These are phyloP conservation scores for Podospora appendiculata DNA, from an alignment of 495 filamentous ascomycete genomes.

Conservation along the genomic window DNA sequence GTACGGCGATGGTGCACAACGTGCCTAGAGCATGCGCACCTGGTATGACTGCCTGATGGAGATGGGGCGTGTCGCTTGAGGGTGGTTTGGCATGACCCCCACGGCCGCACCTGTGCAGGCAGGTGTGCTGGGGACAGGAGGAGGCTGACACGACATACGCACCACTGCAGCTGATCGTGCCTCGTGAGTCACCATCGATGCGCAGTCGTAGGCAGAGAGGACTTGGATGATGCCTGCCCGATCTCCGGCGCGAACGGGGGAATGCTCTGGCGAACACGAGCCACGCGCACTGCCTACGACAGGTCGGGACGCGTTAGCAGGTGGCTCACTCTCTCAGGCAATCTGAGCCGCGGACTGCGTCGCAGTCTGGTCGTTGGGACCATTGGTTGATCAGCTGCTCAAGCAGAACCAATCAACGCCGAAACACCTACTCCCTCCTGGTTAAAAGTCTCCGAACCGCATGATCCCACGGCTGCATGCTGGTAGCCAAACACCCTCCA, in stretches of 20 bases:
- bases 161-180: no score
- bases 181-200: no score
- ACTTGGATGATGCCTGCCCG: background rate
- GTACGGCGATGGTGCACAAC: conserved; percentile 34
- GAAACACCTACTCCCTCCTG: conserved; percentile 12
- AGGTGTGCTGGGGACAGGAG: no score
- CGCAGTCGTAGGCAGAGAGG: no score
- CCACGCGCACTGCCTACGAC: background rate
- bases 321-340: background rate
- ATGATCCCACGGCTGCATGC: conserved; percentile 2
- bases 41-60: background rate
- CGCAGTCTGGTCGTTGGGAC: conserved; percentile 9
- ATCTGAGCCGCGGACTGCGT: background rate
- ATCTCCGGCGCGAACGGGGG: background rate
- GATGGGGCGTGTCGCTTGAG: background rate
- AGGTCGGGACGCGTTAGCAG: background rate
- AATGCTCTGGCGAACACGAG: background rate
- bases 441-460: conserved; percentile 18
- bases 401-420: conserved; percentile 18
- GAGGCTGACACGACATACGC: no score
- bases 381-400: conserved; percentile 20
- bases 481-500: background rate
- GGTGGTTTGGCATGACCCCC: background rate
- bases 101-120: no score
- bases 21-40: conserved; percentile 23